These are phyloP conservation scores for Patellaria atrata DNA, from an alignment of 495 filamentous ascomycete species.

Conservation along the genomic window DNA sequence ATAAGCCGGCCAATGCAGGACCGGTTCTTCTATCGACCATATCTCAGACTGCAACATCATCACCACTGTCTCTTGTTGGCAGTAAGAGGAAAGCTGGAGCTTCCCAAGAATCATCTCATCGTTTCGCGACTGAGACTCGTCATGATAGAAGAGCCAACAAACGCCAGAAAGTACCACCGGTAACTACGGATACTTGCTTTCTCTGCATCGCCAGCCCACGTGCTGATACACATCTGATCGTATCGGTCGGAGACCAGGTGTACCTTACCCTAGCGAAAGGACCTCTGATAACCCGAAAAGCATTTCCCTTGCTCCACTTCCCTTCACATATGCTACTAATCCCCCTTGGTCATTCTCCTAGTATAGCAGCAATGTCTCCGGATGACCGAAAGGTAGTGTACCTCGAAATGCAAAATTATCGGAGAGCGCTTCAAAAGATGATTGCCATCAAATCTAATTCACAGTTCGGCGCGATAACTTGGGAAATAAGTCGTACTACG, in stretches of 20 bases:
- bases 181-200: slow-evolving; percentile 70
- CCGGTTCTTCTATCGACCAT: slow-evolving; percentile 39
- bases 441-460: slow-evolving; percentile 33
- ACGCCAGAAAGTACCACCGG: slow-evolving; percentile 45
- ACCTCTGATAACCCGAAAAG: slow-evolving; percentile 53
- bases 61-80: slow-evolving; percentile 43
- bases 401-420: slow-evolving; percentile 69
- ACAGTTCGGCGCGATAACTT: slow-evolving; percentile 65
- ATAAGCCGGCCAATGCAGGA: slow-evolving; percentile 48
- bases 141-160: slow-evolving; percentile 11
- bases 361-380: slow-evolving; percentile 44
- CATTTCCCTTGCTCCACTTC: slow-evolving; percentile 56
- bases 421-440: slow-evolving; percentile 57
- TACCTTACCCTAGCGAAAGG: slow-evolving; percentile 91
- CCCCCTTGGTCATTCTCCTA: slow-evolving; percentile 63
- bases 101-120: slow-evolving; percentile 40
- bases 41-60: slow-evolving; percentile 54
- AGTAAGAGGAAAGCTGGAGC: slow-evolving; percentile 46
- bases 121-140: slow-evolving; percentile 38
- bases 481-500: slow-evolving; percentile 64
- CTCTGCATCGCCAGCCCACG: slow-evolving; percentile 84
- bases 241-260: slow-evolving; percentile 65
- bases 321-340: slow-evolving; percentile 85
- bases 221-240: slow-evolving; percentile 73
- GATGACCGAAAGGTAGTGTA: slow-evolving; percentile 42